These are phyloP conservation scores for Vaccinium corymbosum DNA, from an alignment of 148 eudicot species.

Conservation along the genomic window DNA sequence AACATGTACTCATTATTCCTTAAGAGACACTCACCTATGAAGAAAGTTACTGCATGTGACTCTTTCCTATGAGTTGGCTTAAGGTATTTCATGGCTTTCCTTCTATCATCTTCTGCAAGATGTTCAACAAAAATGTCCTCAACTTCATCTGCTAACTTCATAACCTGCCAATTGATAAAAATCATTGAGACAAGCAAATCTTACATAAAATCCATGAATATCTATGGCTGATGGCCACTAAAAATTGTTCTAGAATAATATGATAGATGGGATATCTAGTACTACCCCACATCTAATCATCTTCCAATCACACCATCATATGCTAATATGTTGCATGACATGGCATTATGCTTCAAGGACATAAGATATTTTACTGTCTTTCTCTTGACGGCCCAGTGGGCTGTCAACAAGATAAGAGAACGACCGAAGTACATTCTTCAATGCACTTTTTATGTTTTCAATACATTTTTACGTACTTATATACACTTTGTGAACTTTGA, in stretches of 20 bases:
- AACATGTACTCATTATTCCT: background rate
- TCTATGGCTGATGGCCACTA: constrained; percentile 45
- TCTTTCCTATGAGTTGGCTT: constrained; percentile 82
- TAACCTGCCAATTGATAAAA: constrained; percentile 37
- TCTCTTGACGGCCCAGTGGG: too few relatives aligned
- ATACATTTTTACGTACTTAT: too few relatives aligned
- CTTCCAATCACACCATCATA: constrained; percentile 19
- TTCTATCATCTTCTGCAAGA: constrained; percentile 69
- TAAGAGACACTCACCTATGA: constrained; percentile 60
- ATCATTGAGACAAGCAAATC: constrained; percentile 43
- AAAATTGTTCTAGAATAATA: constrained; percentile 36
- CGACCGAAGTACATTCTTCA: background rate
- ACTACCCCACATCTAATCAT: constrained; percentile 35
- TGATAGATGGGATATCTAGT: constrained; percentile 16
- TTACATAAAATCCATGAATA: constrained; percentile 19
- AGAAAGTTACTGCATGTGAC: constrained; percentile 86
- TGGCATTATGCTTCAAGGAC: background rate
- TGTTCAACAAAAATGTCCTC: constrained; percentile 76
- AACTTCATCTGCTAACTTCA: constrained; percentile 75
- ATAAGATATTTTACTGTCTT: background rate
- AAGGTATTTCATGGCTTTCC: constrained; percentile 92
- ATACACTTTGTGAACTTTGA: background rate
- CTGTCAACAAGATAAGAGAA: background rate
- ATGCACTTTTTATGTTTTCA: background rate
- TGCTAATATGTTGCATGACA: background rate